These are phyloP conservation scores for Phoma sp. DNA, from an alignment of 2,329 filamentous ascomycete species.

Conservation along the genomic window DNA sequence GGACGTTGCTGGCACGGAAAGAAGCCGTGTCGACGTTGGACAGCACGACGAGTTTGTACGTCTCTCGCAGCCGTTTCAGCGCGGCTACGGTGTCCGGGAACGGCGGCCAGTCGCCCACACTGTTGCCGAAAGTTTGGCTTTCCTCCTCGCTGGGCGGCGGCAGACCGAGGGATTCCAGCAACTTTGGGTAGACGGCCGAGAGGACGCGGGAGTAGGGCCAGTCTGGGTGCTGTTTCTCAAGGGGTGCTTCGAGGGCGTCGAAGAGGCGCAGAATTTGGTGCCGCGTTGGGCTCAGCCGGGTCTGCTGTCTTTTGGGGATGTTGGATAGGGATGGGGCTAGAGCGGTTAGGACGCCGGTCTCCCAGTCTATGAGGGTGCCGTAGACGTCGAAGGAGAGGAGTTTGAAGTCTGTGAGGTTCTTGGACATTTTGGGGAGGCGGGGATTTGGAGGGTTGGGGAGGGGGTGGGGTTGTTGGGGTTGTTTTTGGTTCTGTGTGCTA, in stretches of 20 bases:
- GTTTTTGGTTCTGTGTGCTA: no score
- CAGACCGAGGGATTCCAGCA: slow-evolving; percentile 55
- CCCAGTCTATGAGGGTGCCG: slow-evolving; percentile 81
- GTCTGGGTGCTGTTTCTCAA: slow-evolving; percentile 62
- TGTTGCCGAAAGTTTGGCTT: slow-evolving; percentile 57
- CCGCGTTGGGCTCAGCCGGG: slow-evolving; percentile 24
- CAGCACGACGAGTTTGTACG: slow-evolving; percentile 66
- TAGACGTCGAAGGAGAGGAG: slow-evolving; percentile 78
- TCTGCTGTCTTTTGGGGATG: slow-evolving; percentile 51
- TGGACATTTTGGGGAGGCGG: slow-evolving; percentile 29
- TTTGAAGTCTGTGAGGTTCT: slow-evolving; percentile 49
- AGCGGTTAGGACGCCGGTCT: slow-evolving; percentile 65
- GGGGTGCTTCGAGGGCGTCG: slow-evolving; percentile 55
- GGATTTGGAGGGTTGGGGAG: no score
- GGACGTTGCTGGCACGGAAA: slow-evolving; percentile 56
- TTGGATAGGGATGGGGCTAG: slow-evolving; percentile 46
- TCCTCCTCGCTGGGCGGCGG: slow-evolving; percentile 48
- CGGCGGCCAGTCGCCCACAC: slow-evolving; percentile 61
- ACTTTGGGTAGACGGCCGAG: slow-evolving; percentile 53
- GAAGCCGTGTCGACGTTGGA: slow-evolving; percentile 65
- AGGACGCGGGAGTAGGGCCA: slow-evolving; percentile 68
- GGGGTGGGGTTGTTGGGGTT: no score
- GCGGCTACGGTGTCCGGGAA: slow-evolving; percentile 65
- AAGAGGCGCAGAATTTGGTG: slow-evolving; percentile 48
- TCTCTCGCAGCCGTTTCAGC: slow-evolving; percentile 55